Evolutionary conservation across 2,329 filamentous ascomycete genomes (phyloP).

Genomic region (Rugonectria rugulosa): DNA sequence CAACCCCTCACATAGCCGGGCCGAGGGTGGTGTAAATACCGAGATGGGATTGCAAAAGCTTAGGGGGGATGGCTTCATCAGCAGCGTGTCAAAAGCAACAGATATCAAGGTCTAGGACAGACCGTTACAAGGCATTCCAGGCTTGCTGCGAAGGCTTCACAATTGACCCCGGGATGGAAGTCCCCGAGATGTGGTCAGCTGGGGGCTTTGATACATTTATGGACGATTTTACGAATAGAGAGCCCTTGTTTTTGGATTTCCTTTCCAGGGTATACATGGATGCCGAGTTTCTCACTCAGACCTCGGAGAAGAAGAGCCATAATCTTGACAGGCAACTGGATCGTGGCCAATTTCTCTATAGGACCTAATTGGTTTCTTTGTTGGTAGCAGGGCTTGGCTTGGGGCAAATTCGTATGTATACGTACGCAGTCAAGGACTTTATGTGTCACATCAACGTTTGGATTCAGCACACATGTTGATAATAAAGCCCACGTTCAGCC

Average conservation of each 20-base stretch:
- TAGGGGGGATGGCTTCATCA: background rate
- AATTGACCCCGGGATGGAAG: background rate
- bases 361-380: too few relatives aligned
- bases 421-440: too few relatives aligned
- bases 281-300: background rate
- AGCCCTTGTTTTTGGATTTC: background rate
- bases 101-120: background rate
- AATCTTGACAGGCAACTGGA: too few relatives aligned
- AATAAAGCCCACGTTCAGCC: too few relatives aligned
- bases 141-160: background rate
- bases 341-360: too few relatives aligned
- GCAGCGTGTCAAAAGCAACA: background rate
- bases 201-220: background rate
- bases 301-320: too few relatives aligned
- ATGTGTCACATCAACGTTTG: too few relatives aligned
- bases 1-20: background rate
- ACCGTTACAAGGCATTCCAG: background rate
- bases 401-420: too few relatives aligned
- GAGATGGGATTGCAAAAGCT: background rate
- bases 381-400: too few relatives aligned
- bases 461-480: too few relatives aligned
- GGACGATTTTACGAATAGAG: background rate
- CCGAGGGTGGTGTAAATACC: conserved; percentile 2
- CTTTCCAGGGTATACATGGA: background rate
- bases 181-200: background rate